Evolutionary conservation across 129 eudicot species (phyloP), one percentile per base, ranked within the genome.

Genomic region (Ambrosia artemisiifolia): DNA sequence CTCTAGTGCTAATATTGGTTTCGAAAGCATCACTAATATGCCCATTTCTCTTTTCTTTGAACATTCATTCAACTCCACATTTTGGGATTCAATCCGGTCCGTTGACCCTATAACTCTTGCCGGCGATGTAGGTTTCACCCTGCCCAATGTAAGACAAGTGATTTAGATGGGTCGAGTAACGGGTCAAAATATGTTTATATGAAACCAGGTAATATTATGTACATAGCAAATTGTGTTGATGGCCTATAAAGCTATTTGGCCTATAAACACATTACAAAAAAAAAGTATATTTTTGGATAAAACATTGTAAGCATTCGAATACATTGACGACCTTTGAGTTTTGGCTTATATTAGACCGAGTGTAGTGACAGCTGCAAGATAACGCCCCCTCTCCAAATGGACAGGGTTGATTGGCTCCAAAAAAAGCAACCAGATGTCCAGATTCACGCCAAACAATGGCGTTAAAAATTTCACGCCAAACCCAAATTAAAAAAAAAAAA

Each of bases 1-100:
- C 78, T 90, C 86, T 78, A 90, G 76, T 12, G 95, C 98, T 59
- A 90, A 81, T 49, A 94, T 81, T 16, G 96, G 98, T 78, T 82
- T 94, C 6, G 98, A 94, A 51, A 94, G 77, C 96, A 90, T 78
- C 34, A 88, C 89, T 1, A 87, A 69, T 68, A 84, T 79, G 84
- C 91, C 75, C 38, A 69, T 83, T 65, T 81, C 85, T 71, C 88
- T 77, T 76, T 84, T 80, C 43, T 53, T 57, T 57, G 35, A 11
- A 32, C 61, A 55, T 55, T 82, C 88, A 17, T 16, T 43, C 11
- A 13, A 17, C 18, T 70, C 84, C 40, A 28, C 64, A 17, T 34
- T 19, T 34, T 38, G 30, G 24, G 32, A 70, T 74, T 82, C 85
- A 42, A 78, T 76, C 5, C 38, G 72, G 16, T 74, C 84, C 50